A percentile compares a stretch with the other conserved stretches of the same genome.
Evolutionary conservation across 164 flowering plant genomes (phyloP).

Genomic region (Umbilicus rupestris): DNA sequence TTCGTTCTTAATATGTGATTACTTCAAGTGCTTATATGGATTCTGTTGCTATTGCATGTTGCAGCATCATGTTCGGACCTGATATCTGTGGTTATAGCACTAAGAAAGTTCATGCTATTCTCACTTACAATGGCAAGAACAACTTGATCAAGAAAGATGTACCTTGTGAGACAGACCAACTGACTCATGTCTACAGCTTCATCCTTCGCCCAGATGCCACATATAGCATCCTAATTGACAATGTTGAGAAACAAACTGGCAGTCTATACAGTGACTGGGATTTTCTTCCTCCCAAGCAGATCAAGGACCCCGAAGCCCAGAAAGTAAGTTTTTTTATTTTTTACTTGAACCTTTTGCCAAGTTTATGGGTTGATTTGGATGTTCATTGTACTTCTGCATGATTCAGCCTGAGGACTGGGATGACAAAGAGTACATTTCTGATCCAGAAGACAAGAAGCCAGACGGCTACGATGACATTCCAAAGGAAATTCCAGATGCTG

Average conservation of each 20-base stretch:
- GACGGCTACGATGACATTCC: constrained; percentile 64
- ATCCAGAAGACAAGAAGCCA: constrained; percentile 87
- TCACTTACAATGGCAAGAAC: constrained; percentile 46
- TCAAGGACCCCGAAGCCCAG: constrained; percentile 93
- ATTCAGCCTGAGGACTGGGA: constrained; percentile 96
- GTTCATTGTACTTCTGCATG: background rate
- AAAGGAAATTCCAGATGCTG: constrained; percentile 41
- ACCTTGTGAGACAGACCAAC: constrained; percentile 90
- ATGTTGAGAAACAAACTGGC: constrained; percentile 76
- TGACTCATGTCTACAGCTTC: constrained; percentile 82
- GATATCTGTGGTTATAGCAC: constrained; percentile 93
- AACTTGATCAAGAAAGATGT: constrained; percentile 89
- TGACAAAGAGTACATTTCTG: constrained; percentile 79
- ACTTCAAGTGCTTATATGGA: background rate
- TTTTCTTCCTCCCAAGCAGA: constrained; percentile 76
- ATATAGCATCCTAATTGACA: constrained; percentile 83
- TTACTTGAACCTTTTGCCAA: background rate
- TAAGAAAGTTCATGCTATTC: constrained; percentile 89
- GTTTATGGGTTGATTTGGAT: background rate
- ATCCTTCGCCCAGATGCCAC: constrained; percentile 88
- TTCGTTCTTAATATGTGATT: background rate
- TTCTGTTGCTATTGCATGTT: constrained; percentile 5
- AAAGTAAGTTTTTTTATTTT: constrained; percentile 29
- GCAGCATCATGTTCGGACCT: constrained; percentile 97
- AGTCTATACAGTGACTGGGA: constrained; percentile 85